Percentiles rank a stretch among this genome's conserved stretches.
These are phyloP conservation scores for Schizochytrium sp. DNA, from an alignment of 108 stramenopile genomes.

Conservation along the genomic window DNA sequence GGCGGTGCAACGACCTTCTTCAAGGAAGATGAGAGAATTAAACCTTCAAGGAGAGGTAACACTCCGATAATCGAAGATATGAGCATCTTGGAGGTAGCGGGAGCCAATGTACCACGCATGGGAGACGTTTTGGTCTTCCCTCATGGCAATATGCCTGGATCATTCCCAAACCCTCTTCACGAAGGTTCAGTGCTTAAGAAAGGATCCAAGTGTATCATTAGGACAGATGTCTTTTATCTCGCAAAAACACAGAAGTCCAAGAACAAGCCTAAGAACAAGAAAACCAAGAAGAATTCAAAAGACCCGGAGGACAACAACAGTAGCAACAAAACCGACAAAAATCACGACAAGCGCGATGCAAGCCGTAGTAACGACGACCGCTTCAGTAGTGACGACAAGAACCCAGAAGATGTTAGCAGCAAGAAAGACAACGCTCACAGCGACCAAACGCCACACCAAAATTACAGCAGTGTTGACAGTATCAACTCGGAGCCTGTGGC, in stretches of 20 bases:
- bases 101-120: conserved; percentile 15
- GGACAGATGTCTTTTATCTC: conserved; percentile 46
- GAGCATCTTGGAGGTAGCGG: conserved; percentile 24
- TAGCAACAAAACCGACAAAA: no score
- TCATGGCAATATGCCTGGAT: conserved; percentile 1
- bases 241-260: not conserved
- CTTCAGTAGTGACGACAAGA: no score
- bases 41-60: not conserved
- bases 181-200: not conserved
- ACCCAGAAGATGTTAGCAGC: no score
- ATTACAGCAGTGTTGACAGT: no score
- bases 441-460: no score
- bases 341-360: no score
- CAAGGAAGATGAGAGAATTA: conserved; percentile 29
- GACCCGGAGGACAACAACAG: no score
- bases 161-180: conserved; percentile 11
- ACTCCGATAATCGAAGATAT: conserved; percentile 35
- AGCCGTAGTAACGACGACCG: no score
- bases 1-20: conserved; percentile 89
- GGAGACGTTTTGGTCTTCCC: conserved; percentile 35
- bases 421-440: no score
- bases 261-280: conserved; percentile 8
- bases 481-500: no score
- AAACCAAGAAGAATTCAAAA: not conserved
- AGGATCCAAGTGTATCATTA: conserved; percentile 38